These are phyloP conservation scores for Blastobotrys robertii DNA, from an alignment of 805 yeast species.

Conservation along the genomic window DNA sequence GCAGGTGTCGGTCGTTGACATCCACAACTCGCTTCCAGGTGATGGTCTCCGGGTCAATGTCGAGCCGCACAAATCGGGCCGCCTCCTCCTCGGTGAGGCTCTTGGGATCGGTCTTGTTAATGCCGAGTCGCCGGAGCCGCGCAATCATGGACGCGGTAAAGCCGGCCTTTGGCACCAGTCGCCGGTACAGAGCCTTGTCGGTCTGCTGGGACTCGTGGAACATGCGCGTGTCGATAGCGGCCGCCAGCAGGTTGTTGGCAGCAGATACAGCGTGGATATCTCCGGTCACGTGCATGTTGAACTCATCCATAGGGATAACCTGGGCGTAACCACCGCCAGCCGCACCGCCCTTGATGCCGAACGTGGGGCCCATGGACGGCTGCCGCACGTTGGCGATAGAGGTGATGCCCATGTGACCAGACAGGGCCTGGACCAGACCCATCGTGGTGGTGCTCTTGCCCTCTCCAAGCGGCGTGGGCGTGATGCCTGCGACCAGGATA, in stretches of 20 bases:
- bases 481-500: slow-evolving; percentile 89
- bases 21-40: slow-evolving; percentile 92
- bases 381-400: slow-evolving; percentile 94
- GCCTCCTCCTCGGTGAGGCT: slow-evolving; percentile 71
- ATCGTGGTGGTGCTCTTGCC: slow-evolving; percentile 96
- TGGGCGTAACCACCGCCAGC: slow-evolving; percentile 99
- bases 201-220: slow-evolving; percentile 88
- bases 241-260: slow-evolving; percentile 88
- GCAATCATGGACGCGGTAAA: slow-evolving; percentile 73
- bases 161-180: slow-evolving; percentile 84
- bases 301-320: slow-evolving; percentile 98
- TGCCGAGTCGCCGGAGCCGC: slow-evolving; percentile 70
- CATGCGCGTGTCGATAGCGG: slow-evolving; percentile 94
- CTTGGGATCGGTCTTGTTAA: slow-evolving; percentile 65
- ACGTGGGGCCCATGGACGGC: slow-evolving; percentile 98
- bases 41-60: slow-evolving; percentile 82
- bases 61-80: slow-evolving; percentile 64
- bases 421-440: slow-evolving; percentile 90
- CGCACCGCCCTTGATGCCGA: slow-evolving; percentile 98
- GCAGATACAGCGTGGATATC: slow-evolving; percentile 95
- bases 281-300: slow-evolving; percentile 95
- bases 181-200: slow-evolving; percentile 66
- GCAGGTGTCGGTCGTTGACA: slow-evolving; percentile 83
- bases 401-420: slow-evolving; percentile 73
- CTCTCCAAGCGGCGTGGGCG: slow-evolving; percentile 97